Evolutionary conservation across 192 early-diverging fungal species (phyloP), one percentile per base, ranked within the genome.

Genomic region (Coemansia pectinata): DNA sequence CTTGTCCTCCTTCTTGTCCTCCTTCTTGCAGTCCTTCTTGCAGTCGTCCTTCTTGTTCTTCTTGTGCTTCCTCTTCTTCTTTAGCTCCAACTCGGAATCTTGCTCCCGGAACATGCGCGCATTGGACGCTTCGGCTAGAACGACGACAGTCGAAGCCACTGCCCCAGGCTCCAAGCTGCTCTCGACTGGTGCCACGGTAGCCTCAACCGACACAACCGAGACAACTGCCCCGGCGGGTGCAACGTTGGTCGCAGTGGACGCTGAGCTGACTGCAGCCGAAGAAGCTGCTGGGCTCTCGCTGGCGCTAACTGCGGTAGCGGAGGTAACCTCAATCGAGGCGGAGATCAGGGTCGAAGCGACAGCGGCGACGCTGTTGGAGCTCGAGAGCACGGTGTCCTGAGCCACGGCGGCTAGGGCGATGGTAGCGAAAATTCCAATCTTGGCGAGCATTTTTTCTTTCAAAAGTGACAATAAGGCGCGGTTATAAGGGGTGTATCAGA

Each of bases 391-490:
- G 6, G 39, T 19, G 39, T 45, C 25, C 44, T 64, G 44, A 12
- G 62, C 62, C 31, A 64, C 0, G 29, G 44, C 31, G 27, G 52
- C 40, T 3, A 59, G 25, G 27, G 66, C 66, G 53, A 59, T 39
- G 21, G 57, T 27, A 9, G 66, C 55, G 31, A 67, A 29, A 17
- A 67, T 6, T 59, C 66, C 66, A 23, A 44, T 29, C 50, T 58
- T 55, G 52, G 52, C 52, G 14, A 55, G 52, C 52, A 55, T 55
- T 27, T 55, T 55, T 10, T 21, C 4, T 1, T n/a, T n/a, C n/a
- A n/a, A n/a, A 48, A 48, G 14, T 12, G 2, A 27, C 11, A 31
- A 55, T 27, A 27, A 27, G 5, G 14, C 11, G 52, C 23, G 52
- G 11, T 31, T 9, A n/a, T 29, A 27, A 3, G n/a, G 31, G 25